A percentile compares a stretch with the other conserved stretches of the same genome.
These are phyloP conservation scores for Lepiota brunneoincarnata DNA, from an alignment of 768 basidiomycete species.

Conservation along the genomic window DNA sequence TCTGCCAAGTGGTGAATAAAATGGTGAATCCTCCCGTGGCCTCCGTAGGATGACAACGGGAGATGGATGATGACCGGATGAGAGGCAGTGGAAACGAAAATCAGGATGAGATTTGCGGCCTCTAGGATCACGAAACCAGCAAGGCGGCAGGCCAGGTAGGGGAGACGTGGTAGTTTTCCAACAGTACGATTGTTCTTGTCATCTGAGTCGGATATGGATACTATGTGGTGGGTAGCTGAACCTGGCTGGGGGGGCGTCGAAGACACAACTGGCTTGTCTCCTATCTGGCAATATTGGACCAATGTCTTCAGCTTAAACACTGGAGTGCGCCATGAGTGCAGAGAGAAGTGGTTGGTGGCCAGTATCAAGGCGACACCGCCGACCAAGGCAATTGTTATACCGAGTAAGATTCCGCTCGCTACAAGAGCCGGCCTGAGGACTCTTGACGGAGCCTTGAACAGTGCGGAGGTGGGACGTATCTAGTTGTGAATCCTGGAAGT, in stretches of 20 bases:
- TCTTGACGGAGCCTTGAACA: background rate
- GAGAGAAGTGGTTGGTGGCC: background rate
- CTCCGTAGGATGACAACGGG: background rate
- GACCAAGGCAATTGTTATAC: background rate
- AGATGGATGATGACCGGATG: background rate
- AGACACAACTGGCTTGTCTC: background rate
- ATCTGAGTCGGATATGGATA: background rate
- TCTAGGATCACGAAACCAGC: background rate
- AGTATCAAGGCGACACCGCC: background rate
- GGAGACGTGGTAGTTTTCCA: background rate
- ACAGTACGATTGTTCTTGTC: background rate
- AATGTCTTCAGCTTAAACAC: background rate
- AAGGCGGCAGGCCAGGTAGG: background rate
- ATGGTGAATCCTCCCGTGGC: slow-evolving; percentile 4
- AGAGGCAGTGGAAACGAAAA: background rate
- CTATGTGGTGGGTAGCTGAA: background rate
- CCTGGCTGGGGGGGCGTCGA: background rate
- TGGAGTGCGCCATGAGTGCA: background rate
- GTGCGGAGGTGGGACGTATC: background rate
- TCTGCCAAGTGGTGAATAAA: background rate
- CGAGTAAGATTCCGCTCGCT: background rate
- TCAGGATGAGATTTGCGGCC: background rate
- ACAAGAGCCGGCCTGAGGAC: background rate
- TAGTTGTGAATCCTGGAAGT: background rate
- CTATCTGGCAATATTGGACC: background rate